Percentiles rank a stretch among this genome's conserved stretches.
Evolutionary conservation across 1,139 yeast species (phyloP).

Genomic region (Magnusiomyces paraingens): DNA sequence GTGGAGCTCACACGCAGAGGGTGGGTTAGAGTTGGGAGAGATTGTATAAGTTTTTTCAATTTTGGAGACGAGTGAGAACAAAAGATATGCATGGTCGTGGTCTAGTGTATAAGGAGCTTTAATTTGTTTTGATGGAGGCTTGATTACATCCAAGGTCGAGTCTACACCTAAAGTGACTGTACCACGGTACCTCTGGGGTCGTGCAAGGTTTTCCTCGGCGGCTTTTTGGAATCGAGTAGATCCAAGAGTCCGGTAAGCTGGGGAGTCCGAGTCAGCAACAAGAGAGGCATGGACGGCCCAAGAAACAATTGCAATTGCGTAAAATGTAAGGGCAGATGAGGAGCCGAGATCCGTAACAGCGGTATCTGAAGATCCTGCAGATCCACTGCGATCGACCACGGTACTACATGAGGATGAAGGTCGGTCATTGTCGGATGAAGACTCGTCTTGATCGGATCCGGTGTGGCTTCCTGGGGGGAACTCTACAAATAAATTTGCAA

Average conservation of each 20-base stretch:
- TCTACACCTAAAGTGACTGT: conserved; percentile 20
- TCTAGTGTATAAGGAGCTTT: not conserved
- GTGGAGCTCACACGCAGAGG: conserved; percentile 43
- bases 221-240: conserved; percentile 63
- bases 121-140: not conserved
- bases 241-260: conserved; percentile 60
- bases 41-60: conserved; percentile 67
- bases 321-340: conserved; percentile 1
- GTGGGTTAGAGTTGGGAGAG: conserved; percentile 60
- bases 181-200: conserved; percentile 49
- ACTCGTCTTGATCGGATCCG: not conserved
- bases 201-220: conserved; percentile 47
- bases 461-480: conserved; percentile 45
- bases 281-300: conserved; percentile 85
- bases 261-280: conserved; percentile 72
- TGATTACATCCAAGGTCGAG: not conserved
- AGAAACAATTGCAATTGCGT: conserved; percentile 52
- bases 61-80: conserved; percentile 53
- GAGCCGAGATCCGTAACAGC: not conserved
- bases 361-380: not conserved
- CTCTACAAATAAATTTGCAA: conserved; percentile 49
- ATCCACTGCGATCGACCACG: not conserved
- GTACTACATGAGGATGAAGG: not conserved
- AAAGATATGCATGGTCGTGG: conserved; percentile 57
- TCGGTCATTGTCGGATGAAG: conserved; percentile 3